phyloP scores from a whole-genome alignment of 2,329 filamentous ascomycete genomes.

The Pyricularia grisea region DNA sequence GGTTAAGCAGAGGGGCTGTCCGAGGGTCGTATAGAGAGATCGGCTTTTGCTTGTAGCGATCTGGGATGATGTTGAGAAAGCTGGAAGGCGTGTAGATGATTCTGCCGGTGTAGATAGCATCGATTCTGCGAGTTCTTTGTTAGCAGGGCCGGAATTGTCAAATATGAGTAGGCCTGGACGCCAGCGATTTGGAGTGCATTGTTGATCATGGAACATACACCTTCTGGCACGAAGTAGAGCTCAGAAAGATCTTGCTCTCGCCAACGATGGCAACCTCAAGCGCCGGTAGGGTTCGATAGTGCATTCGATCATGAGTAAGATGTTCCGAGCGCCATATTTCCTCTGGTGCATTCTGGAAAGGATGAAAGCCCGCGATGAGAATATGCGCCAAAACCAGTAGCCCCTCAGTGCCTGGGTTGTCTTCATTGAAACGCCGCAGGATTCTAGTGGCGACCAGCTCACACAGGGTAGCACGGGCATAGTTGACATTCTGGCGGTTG shows the following conservation, averaged over 20 bases:
- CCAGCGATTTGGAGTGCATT: background rate
- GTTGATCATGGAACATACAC: slow-evolving; percentile 24
- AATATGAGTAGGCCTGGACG: background rate
- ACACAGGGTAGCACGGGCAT: slow-evolving; percentile 67
- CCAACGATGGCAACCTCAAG: slow-evolving; percentile 65
- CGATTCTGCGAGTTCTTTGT: slow-evolving; percentile 30
- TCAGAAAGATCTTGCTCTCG: slow-evolving; percentile 59
- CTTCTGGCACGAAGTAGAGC: slow-evolving; percentile 56
- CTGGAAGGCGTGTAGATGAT: slow-evolving; percentile 62
- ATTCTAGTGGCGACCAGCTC: slow-evolving; percentile 74
- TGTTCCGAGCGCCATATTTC: slow-evolving; percentile 53
- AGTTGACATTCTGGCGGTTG: slow-evolving; percentile 74
- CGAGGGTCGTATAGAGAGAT: slow-evolving; percentile 62
- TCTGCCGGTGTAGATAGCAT: slow-evolving; percentile 58
- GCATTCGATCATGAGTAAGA: slow-evolving; percentile 34
- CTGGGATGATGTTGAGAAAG: slow-evolving; percentile 64
- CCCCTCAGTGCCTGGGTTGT: slow-evolving; percentile 60
- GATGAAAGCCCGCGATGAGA: slow-evolving; percentile 74
- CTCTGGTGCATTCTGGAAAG: slow-evolving; percentile 71
- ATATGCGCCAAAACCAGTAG: slow-evolving; percentile 69
- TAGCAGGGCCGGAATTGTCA: background rate
- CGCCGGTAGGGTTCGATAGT: slow-evolving; percentile 56
- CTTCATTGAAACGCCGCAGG: slow-evolving; percentile 68
- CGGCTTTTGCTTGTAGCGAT: slow-evolving; percentile 62
- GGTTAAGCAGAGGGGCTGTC: slow-evolving; percentile 56